These are phyloP conservation scores for Puccinia polysora DNA, from an alignment of 1,284 basidiomycete genomes.

Conservation along the genomic window DNA sequence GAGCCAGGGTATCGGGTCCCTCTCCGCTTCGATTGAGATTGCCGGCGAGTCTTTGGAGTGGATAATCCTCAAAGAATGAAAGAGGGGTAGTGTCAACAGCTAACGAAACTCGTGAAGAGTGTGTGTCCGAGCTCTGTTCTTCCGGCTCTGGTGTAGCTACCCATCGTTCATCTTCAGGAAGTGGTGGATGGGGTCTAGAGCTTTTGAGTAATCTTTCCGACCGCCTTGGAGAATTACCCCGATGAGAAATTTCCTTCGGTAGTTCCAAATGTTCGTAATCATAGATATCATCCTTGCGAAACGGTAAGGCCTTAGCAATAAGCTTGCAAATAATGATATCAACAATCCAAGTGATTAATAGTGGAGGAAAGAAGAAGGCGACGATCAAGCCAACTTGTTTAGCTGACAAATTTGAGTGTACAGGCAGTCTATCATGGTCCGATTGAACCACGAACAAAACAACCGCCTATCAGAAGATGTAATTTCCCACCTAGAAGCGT, in stretches of 20 bases:
- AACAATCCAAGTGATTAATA: conserved; percentile 19
- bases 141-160: conserved; percentile 14
- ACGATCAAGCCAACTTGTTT: conserved; percentile 13
- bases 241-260: neutral
- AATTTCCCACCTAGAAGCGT: no score
- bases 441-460: no score
- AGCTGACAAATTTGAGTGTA: neutral
- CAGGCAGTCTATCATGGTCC: neutral
- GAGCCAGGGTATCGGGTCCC: no score
- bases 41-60: no score
- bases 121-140: neutral
- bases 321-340: conserved; percentile 14
- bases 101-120: no score
- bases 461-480: no score
- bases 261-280: neutral
- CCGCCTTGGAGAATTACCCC: neutral
- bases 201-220: neutral
- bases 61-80: no score
- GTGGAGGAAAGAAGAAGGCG: conserved; percentile 7
- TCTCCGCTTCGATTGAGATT: no score
- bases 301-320: neutral
- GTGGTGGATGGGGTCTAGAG: neutral
- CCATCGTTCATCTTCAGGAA: conserved; percentile 12
- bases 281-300: neutral
- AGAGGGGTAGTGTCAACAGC: no score